These are phyloP conservation scores for Chlamydomonas sp. DNA, from an alignment of 139 green algal species.

Conservation along the genomic window DNA sequence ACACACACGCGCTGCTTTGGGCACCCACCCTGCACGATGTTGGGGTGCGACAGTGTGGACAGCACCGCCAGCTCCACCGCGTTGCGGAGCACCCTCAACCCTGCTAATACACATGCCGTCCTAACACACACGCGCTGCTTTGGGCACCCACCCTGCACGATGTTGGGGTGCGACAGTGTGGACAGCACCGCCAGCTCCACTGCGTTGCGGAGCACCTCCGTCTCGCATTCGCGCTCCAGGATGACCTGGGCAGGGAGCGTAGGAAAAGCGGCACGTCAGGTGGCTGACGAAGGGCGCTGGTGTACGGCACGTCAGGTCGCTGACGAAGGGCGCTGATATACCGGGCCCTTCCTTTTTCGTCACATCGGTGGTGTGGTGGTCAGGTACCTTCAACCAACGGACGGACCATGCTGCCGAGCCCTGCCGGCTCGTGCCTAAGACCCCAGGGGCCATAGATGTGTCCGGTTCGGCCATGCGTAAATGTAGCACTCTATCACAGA, in stretches of 20 bases:
- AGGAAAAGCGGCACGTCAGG: not conserved
- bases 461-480: no score
- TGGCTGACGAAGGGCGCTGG: not conserved
- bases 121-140: no score
- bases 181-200: slow-evolving; percentile 48
- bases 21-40: not conserved
- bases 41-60: not conserved
- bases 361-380: no score
- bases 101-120: no score
- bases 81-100: not conserved
- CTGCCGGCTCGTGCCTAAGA: no score
- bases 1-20: no score
- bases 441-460: no score
- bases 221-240: slow-evolving; percentile 22
- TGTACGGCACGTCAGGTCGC: not conserved
- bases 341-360: no score
- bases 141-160: not conserved
- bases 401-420: no score
- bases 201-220: slow-evolving; percentile 45
- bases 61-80: slow-evolving; percentile 48
- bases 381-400: no score
- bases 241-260: slow-evolving; percentile 17
- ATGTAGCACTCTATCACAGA: no score
- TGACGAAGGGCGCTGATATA: not conserved
- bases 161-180: not conserved